These are phyloP conservation scores for Borovskyia barvae DNA, from an alignment of 208 protist species.

Conservation along the genomic window DNA sequence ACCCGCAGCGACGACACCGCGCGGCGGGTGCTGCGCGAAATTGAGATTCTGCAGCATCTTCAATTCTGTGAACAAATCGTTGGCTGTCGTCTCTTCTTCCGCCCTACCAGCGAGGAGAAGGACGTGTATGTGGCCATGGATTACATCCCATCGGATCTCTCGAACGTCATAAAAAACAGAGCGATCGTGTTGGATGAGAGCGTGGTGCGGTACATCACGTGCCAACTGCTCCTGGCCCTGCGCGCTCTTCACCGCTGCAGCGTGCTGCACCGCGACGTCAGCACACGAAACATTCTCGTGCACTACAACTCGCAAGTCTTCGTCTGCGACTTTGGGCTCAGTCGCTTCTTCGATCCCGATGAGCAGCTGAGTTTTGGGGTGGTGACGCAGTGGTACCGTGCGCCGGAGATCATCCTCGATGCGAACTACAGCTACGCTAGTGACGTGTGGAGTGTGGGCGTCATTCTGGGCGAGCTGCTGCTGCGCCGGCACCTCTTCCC, in stretches of 20 bases:
- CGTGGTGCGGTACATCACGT: constrained; percentile 83
- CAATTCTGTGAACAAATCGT: constrained; percentile 90
- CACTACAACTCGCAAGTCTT: constrained; percentile 86
- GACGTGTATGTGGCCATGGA: constrained; percentile 93
- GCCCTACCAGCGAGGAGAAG: constrained; percentile 86
- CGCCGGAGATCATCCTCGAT: constrained; percentile 92
- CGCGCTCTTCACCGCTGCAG: constrained; percentile 86
- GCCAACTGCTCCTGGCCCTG: constrained; percentile 84
- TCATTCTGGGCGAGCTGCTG: constrained; percentile 92
- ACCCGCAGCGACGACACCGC: constrained; percentile 77
- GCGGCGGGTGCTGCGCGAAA: constrained; percentile 84
- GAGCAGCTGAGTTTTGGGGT: constrained; percentile 91
- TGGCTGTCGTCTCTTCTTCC: constrained; percentile 85
- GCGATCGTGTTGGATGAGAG: constrained; percentile 75
- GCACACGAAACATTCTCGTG: constrained; percentile 90
- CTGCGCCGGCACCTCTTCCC: constrained; percentile 89
- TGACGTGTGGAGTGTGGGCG: constrained; percentile 89
- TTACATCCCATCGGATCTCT: constrained; percentile 85
- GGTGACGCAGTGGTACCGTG: constrained; percentile 92
- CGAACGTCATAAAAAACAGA: constrained; percentile 77
- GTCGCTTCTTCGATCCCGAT: constrained; percentile 90
- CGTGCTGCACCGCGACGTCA: constrained; percentile 86
- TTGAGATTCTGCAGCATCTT: constrained; percentile 82
- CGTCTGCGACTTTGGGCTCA: constrained; percentile 91
- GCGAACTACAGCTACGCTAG: constrained; percentile 81